A percentile compares a stretch with the other conserved stretches of the same genome.
phyloP scores from a whole-genome alignment of 768 basidiomycete genomes.

The Austroboletus festivus region DNA sequence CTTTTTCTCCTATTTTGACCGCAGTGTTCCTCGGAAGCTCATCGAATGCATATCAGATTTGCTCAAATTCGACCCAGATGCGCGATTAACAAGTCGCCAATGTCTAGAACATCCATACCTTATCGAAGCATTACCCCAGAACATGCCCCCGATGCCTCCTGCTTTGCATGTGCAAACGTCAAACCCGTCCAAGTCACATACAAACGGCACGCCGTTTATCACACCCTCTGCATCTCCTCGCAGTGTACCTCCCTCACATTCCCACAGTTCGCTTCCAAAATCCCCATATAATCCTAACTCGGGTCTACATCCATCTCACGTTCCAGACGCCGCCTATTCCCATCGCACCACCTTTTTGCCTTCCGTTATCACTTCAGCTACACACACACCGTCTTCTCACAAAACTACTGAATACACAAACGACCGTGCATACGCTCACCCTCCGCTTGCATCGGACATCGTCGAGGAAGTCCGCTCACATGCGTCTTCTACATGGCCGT shows the following conservation, averaged over 20 bases:
- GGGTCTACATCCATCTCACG: slow-evolving; percentile 37
- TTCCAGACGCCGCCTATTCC: slow-evolving; percentile 48
- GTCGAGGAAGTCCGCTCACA: slow-evolving; percentile 29
- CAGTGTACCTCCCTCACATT: slow-evolving; percentile 48
- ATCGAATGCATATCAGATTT: slow-evolving; percentile 91
- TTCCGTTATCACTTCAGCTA: slow-evolving; percentile 31
- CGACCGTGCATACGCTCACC: slow-evolving; percentile 36
- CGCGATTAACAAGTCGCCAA: slow-evolving; percentile 80
- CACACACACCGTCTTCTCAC: slow-evolving; percentile 30
- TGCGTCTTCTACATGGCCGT: slow-evolving; percentile 24
- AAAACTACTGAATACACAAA: slow-evolving; percentile 35
- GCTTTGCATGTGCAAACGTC: slow-evolving; percentile 42
- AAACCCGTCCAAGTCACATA: slow-evolving; percentile 36
- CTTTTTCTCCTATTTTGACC: slow-evolving; percentile 72
- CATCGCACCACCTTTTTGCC: slow-evolving; percentile 55
- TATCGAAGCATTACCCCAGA: slow-evolving; percentile 67
- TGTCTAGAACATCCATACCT: slow-evolving; percentile 91
- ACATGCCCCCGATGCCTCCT: slow-evolving; percentile 61
- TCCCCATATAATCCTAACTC: slow-evolving; percentile 38
- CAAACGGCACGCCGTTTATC: slow-evolving; percentile 36
- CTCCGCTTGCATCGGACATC: slow-evolving; percentile 30
- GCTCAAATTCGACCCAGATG: slow-evolving; percentile 87
- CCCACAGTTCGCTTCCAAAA: slow-evolving; percentile 40
- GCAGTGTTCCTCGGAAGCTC: slow-evolving; percentile 71
- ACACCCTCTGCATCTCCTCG: slow-evolving; percentile 42